A percentile compares a stretch with the other conserved stretches of the same genome.
phyloP scores from a whole-genome alignment of 768 basidiomycete genomes.

The Jaapia argillacea region DNA sequence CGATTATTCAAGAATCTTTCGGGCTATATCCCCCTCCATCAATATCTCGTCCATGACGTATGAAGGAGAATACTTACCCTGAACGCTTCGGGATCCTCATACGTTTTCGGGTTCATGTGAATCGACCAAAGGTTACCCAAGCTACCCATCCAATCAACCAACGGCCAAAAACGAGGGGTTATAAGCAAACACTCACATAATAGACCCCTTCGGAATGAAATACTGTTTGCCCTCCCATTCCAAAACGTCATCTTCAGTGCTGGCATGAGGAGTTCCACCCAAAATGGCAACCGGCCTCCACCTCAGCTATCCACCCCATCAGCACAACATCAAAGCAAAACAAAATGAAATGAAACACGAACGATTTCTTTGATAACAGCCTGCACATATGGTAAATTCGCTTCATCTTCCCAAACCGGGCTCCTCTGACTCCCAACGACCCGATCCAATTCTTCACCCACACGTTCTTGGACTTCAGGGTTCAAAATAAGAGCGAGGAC shows the following conservation, averaged over 20 bases:
- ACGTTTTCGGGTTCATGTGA: slow-evolving; percentile 9
- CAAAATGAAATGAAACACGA: background rate
- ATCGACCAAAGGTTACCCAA: slow-evolving; percentile 9
- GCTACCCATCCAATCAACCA: background rate
- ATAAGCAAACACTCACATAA: slow-evolving; percentile 6
- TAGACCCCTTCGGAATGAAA: slow-evolving; percentile 12
- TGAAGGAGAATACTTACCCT: background rate
- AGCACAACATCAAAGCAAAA: slow-evolving; percentile 4
- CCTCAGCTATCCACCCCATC: slow-evolving; percentile 1
- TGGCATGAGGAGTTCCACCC: slow-evolving; percentile 11
- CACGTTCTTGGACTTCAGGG: slow-evolving; percentile 16
- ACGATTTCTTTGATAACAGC: background rate
- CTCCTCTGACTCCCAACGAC: slow-evolving; percentile 13
- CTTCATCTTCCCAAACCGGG: slow-evolving; percentile 9
- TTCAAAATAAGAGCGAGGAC: slow-evolving; percentile 6
- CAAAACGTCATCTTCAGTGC: slow-evolving; percentile 9
- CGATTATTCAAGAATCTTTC: slow-evolving; percentile 6
- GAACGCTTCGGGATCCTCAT: slow-evolving; percentile 6
- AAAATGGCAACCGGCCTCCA: slow-evolving; percentile 11
- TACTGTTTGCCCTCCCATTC: slow-evolving; percentile 7
- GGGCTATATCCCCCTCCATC: slow-evolving; percentile 2
- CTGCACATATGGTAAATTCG: slow-evolving; percentile 11
- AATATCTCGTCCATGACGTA: background rate
- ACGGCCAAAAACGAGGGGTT: background rate
- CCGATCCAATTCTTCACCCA: slow-evolving; percentile 16